A percentile compares a stretch with the other conserved stretches of the same genome.
phyloP scores from a whole-genome alignment of 139 green algal genomes.

The Desmodesmus armatus region DNA sequence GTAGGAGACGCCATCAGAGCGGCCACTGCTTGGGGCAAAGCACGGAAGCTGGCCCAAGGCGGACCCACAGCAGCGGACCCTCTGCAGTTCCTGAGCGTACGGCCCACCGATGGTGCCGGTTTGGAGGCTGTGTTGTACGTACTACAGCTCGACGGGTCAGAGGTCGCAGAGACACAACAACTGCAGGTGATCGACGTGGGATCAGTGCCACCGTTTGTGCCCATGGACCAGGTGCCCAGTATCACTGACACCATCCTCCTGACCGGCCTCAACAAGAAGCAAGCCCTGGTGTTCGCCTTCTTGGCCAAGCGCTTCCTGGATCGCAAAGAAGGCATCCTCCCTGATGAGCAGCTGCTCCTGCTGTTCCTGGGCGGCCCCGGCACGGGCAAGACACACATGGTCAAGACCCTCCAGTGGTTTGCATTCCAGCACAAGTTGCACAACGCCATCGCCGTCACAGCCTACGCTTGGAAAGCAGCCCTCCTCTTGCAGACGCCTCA shows the following conservation, averaged over 20 bases:
- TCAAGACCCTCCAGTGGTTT: background rate
- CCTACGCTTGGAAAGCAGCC: background rate
- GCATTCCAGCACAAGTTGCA: background rate
- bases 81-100: background rate
- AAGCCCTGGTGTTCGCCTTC: background rate
- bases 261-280: background rate
- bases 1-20: no score
- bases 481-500: background rate
- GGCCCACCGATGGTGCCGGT: no score
- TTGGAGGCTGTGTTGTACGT: background rate
- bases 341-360: background rate
- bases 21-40: background rate
- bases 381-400: conserved; percentile 28
- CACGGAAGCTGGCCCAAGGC: background rate
- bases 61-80: no score
- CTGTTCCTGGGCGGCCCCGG: conserved; percentile 23
- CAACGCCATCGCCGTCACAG: background rate
- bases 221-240: background rate
- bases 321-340: background rate
- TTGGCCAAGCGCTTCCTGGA: background rate
- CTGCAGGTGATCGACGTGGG: background rate
- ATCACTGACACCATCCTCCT: conserved; percentile 3
- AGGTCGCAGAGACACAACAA: background rate
- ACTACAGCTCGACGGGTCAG: background rate
- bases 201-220: background rate